Evolutionary conservation across 2,329 filamentous ascomycete species (phyloP), one percentile per base, ranked within the genome.

Genomic region (Calonectria honghensis): DNA sequence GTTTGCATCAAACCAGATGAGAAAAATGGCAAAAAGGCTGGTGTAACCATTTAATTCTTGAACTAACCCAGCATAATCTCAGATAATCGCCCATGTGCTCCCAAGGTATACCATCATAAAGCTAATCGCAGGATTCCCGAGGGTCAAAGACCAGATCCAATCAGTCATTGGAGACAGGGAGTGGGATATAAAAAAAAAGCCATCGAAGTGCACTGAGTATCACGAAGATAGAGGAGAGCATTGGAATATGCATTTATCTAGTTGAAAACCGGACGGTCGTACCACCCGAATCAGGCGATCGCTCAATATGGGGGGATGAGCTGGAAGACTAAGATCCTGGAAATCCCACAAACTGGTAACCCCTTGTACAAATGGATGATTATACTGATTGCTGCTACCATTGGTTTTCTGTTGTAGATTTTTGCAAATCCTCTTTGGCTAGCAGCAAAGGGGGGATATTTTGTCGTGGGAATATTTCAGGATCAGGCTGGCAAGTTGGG

Each of bases 231-330:
- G 39, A 4, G 11, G 3, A 16, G n/a, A 39, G 37, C 32, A 16
- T 0, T 6, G 1, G 32, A 3, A n/a, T 13, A 24, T 4, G 6
- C 5, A 0, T 4, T 18, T 39, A 13, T 39, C 24, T 13, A 37
- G 5, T 37, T 13, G 54, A 16, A 27, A 35, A 35, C n/a, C n/a
- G 27, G 11, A 10, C 6, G 6, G 2, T 11, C 3, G n/a, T n/a
- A 9, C 20, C 14, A 18, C 13, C 35, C 13, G 20, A 27, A 6
- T 27, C 32, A 9, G 13, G 32, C 2, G n/a, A 61, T 13, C 24
- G 16, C 32, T 14, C 37, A 14, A 35, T 39, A 10, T 61, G 54
- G 32, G 39, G 54, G 54, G 32, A 27, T 39, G 54, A 61, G 4
- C 35, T 35, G 27, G 54, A 61, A n/a, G 54, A 39, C 13, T 35